Evolutionary conservation across 345 rosid species (phyloP), one percentile per base, ranked within the genome.

Genomic region (Brassica napus): DNA sequence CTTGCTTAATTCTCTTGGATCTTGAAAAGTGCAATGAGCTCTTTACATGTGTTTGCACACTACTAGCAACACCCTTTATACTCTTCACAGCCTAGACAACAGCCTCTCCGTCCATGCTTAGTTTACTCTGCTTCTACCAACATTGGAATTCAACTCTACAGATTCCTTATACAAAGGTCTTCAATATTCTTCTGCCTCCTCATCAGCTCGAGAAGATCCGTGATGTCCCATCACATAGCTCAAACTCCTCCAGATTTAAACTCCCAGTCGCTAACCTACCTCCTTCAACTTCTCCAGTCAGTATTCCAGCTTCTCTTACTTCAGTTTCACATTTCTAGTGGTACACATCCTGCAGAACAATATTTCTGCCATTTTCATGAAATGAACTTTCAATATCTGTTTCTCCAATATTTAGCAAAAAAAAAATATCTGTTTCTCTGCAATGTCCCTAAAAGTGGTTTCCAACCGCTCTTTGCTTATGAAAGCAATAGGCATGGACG

Each of bases 181-280:
- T 91, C 97, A 47, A 87, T 92, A 74, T 86, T 91, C 81, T 86
- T 89, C 81, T 92, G 97, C 83, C 98, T 84, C 86, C 98, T 89
- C 97, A 94, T 91, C 77, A 94, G 44, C 71, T 94, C 98, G 62
- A 87, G 95, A 72, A 92, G 10, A 94, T 89, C 0, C 97, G 97
- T 0, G 98, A 94, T 72, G 90, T 92, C 60, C 97, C 97, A 14
- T 92, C 94, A 59, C 87, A 84, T 84, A 89, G 84, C 82, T 92
- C 92, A 72, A 94, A 94, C 84, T 94, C 98, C 85, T 94, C 98
- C 49, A 92, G 72, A 8, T 97, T 94, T 88, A 92, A 35, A 35
- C 85, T 66, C 89, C 72, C 92, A 84, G 42, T 90, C 95, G 0
- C 97, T 92, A 35, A 35, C 89, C 97, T 2, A 94, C 93, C 79